These are phyloP conservation scores for Pseudonitzschia multistriata DNA, from an alignment of 108 stramenopile genomes.

Conservation along the genomic window DNA sequence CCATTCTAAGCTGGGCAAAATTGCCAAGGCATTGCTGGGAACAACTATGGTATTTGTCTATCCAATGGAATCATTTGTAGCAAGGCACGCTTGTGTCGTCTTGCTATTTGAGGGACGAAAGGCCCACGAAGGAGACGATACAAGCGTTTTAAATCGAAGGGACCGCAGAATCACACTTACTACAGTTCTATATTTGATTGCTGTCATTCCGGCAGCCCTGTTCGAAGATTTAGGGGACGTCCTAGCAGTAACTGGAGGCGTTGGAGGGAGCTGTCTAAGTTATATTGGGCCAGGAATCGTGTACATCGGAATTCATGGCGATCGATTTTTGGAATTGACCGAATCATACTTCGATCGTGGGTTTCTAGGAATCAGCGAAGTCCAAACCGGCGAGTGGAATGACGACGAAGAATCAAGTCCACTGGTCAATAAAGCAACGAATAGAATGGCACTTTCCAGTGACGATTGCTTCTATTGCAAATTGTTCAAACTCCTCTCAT, in stretches of 20 bases:
- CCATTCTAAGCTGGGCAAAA: conserved; percentile 39
- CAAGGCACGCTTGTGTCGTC: conserved; percentile 75
- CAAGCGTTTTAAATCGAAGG: conserved; percentile 58
- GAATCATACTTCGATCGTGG: conserved; percentile 42
- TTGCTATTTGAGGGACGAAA: conserved; percentile 70
- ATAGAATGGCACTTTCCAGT: background rate
- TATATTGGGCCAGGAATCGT: conserved; percentile 85
- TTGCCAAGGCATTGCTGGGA: conserved; percentile 51
- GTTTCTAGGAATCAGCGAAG: background rate
- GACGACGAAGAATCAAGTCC: conserved; percentile 2
- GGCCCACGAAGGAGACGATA: conserved; percentile 85
- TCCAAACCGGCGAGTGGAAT: background rate
- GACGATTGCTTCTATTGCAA: background rate
- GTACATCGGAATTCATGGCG: conserved; percentile 77
- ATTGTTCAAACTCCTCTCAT: conserved; percentile 36
- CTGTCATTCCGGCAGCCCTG: conserved; percentile 66
- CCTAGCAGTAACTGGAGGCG: conserved; percentile 59
- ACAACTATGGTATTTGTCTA: conserved; percentile 83
- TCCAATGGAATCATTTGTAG: conserved; percentile 82
- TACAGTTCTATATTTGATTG: conserved; percentile 55
- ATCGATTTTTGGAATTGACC: conserved; percentile 59
- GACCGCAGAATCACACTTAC: conserved; percentile 75
- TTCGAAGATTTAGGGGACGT: conserved; percentile 60
- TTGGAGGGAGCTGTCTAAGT: conserved; percentile 64
- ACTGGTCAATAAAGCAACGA: background rate